Percentiles rank a stretch among this genome's conserved stretches.
Conservation (phyloP, 129 eudicot genomes). For the Tanacetum coccineum region DNA sequence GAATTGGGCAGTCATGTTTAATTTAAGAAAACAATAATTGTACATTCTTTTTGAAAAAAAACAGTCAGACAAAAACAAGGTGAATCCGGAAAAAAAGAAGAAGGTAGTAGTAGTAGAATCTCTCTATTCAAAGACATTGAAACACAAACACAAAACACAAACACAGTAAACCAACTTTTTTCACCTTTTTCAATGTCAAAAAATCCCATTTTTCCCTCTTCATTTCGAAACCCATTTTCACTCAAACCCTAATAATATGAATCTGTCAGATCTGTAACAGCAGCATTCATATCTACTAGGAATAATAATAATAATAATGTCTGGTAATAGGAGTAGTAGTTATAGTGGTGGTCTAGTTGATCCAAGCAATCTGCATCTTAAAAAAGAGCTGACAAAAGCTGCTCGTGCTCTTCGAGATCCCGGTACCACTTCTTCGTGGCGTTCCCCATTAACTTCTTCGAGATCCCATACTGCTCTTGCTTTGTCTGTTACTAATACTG, state of each 20-base stretch:
- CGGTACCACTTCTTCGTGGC: conserved; percentile 88
- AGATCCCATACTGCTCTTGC: conserved; percentile 48
- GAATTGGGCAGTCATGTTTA: too few relatives aligned
- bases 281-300: conserved; percentile 11
- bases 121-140: conserved; percentile 9
- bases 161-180: conserved; percentile 6
- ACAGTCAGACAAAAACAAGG: conserved; percentile 15
- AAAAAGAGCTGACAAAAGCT: conserved; percentile 84
- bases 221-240: conserved; percentile 26
- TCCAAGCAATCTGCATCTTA: conserved; percentile 93
- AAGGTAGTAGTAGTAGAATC: not conserved
- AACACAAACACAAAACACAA: not conserved
- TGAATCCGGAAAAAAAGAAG: conserved; percentile 12
- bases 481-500: conserved; percentile 27
- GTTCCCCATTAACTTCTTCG: conserved; percentile 72
- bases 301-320: conserved; percentile 26
- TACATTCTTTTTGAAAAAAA: not conserved
- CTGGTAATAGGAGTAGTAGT: conserved; percentile 34
- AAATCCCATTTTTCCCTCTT: conserved; percentile 28
- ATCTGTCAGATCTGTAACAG: conserved; percentile 34
- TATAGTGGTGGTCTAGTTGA: conserved; percentile 57
- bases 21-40: not conserved
- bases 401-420: conserved; percentile 75
- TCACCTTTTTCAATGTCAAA: conserved; percentile 11
- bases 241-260: conserved; percentile 27